phyloP scores from a whole-genome alignment of 495 filamentous ascomycete genomes.

The Lasiosphaeria miniovina region DNA sequence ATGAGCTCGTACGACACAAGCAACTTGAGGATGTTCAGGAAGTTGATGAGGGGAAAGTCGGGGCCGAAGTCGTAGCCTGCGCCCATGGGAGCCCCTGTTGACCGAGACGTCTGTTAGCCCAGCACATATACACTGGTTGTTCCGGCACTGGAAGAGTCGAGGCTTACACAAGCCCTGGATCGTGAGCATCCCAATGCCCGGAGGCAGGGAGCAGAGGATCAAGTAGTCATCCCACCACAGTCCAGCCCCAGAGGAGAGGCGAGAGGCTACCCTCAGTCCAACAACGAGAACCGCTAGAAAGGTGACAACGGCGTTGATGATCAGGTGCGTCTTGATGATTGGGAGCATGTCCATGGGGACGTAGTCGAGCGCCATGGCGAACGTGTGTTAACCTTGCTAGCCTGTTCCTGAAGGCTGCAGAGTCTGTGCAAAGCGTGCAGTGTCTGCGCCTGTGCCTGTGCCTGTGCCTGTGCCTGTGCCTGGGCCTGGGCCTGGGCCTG shows the following conservation, averaged over 20 bases:
- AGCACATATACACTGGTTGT: neutral
- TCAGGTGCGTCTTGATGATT: slow-evolving; percentile 20
- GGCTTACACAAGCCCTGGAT: slow-evolving; percentile 29
- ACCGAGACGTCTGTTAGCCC: neutral
- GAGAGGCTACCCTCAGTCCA: slow-evolving; percentile 17
- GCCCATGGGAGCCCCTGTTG: slow-evolving; percentile 19
- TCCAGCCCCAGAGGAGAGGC: slow-evolving; percentile 18
- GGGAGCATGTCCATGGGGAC: slow-evolving; percentile 8
- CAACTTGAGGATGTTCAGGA: slow-evolving; percentile 21
- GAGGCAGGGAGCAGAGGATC: slow-evolving; percentile 25
- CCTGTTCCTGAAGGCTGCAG: too few relatives aligned
- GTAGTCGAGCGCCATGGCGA: slow-evolving; percentile 5
- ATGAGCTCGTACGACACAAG: slow-evolving; percentile 24
- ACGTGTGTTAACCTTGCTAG: neutral
- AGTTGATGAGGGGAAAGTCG: slow-evolving; percentile 12
- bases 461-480: too few relatives aligned
- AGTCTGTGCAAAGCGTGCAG: too few relatives aligned
- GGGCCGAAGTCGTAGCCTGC: slow-evolving; percentile 14
- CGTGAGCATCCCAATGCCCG: slow-evolving; percentile 26
- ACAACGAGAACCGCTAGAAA: slow-evolving; percentile 15
- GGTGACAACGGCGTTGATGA: slow-evolving; percentile 22
- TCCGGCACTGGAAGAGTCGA: neutral
- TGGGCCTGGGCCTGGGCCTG: too few relatives aligned
- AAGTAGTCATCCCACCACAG: slow-evolving; percentile 37
- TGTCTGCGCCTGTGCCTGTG: too few relatives aligned